phyloP scores from a whole-genome alignment of 1,284 basidiomycete genomes.

The Ganoderma lingzhi region DNA sequence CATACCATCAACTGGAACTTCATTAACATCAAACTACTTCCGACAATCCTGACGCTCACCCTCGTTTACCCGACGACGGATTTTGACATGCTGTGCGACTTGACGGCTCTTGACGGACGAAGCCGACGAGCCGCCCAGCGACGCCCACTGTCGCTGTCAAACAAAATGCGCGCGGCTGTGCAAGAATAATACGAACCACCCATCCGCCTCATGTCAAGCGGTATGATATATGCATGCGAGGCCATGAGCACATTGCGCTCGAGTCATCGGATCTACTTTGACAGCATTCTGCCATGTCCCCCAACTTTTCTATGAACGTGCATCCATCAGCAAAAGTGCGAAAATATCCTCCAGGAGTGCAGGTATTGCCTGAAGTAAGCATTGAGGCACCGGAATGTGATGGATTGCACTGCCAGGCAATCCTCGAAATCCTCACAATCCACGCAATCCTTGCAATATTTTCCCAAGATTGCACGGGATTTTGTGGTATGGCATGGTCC shows the following conservation, averaged over 20 bases:
- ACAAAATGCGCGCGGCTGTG: neutral
- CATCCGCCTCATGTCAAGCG: neutral
- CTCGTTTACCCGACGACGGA: neutral
- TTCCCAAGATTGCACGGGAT: no score
- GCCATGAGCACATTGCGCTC: neutral
- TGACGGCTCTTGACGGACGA: neutral
- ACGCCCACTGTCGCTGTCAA: constrained; percentile 1
- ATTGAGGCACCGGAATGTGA: no score
- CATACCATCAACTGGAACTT: neutral
- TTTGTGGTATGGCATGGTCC: no score
- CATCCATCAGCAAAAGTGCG: no score
- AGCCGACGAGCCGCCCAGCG: constrained; percentile 2
- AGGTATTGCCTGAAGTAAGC: no score
- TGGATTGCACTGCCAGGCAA: no score
- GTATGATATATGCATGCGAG: neutral
- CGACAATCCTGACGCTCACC: neutral
- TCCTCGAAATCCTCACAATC: no score
- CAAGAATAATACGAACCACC: neutral
- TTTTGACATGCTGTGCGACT: neutral
- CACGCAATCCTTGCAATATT: no score
- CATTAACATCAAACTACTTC: neutral
- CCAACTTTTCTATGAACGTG: neutral
- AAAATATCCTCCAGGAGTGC: no score
- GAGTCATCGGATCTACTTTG: neutral
- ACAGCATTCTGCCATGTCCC: neutral